phyloP scores from a whole-genome alignment of 2,329 filamentous ascomycete species.

The Neopestalotiopsis clavispora region DNA sequence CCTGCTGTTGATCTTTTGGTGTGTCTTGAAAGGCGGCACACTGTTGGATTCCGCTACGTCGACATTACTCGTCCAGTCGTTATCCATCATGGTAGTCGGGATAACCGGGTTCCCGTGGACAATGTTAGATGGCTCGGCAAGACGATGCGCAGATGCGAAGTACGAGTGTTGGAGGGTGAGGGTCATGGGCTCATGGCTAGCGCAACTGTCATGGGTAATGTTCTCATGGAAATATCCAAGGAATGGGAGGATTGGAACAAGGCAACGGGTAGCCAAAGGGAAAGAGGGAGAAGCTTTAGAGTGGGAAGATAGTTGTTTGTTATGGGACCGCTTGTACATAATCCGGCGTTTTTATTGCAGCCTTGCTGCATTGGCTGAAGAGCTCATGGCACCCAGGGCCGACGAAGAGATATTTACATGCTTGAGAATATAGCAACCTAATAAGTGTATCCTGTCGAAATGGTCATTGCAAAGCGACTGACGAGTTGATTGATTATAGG shows the following conservation, averaged over 20 bases:
- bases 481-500: too few relatives aligned
- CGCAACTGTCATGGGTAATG: slow-evolving; percentile 87
- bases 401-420: too few relatives aligned
- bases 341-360: not conserved
- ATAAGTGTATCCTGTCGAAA: too few relatives aligned
- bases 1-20: slow-evolving; percentile 92
- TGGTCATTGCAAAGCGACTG: too few relatives aligned
- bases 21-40: slow-evolving; percentile 87
- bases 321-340: not conserved
- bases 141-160: slow-evolving; percentile 91
- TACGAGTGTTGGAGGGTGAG: slow-evolving; percentile 87
- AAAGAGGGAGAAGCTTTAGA: slow-evolving; percentile 19
- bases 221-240: slow-evolving; percentile 91
- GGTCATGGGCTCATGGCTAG: slow-evolving; percentile 97
- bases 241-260: slow-evolving; percentile 92
- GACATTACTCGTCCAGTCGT: slow-evolving; percentile 91
- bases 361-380: not conserved
- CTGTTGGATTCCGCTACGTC: slow-evolving; percentile 95
- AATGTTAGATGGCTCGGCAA: slow-evolving; percentile 95
- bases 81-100: slow-evolving; percentile 91
- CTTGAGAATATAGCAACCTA: too few relatives aligned
- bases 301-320: slow-evolving; percentile 9
- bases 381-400: too few relatives aligned
- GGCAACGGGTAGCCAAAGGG: slow-evolving; percentile 45
- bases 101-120: slow-evolving; percentile 90